Conservation (phyloP, 805 yeast genomes). For the Yueomyces sp. region DNA sequence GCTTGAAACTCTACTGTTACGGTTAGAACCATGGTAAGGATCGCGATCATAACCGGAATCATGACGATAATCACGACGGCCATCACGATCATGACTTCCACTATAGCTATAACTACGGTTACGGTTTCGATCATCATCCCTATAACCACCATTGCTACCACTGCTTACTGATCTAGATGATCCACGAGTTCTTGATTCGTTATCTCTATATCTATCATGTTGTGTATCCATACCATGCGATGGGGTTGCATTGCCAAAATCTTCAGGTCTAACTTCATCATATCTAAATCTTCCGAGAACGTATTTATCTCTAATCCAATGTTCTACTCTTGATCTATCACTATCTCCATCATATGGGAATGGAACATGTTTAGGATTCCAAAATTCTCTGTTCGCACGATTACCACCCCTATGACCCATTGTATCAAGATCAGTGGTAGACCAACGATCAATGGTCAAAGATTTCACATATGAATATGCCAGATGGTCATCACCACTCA, state of each 20-base stretch:
- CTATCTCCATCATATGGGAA: slow-evolving; percentile 71
- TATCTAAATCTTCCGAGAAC: slow-evolving; percentile 41
- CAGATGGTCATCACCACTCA: slow-evolving; percentile 31
- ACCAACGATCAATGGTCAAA: slow-evolving; percentile 62
- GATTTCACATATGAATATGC: slow-evolving; percentile 58
- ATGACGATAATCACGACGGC: background rate
- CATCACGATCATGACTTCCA: background rate
- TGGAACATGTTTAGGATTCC: slow-evolving; percentile 59
- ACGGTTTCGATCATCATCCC: slow-evolving; percentile 1
- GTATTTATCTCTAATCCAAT: slow-evolving; percentile 56
- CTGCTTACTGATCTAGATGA: background rate
- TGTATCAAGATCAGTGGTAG: slow-evolving; percentile 36
- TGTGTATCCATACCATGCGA: background rate
- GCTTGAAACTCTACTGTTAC: background rate
- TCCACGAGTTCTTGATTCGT: slow-evolving; percentile 1
- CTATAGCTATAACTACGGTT: background rate
- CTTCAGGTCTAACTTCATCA: slow-evolving; percentile 18
- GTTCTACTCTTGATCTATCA: slow-evolving; percentile 39
- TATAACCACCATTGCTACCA: background rate
- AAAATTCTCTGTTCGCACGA: slow-evolving; percentile 39
- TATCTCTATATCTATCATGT: slow-evolving; percentile 1
- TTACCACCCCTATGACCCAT: slow-evolving; percentile 41
- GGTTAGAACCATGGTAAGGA: background rate
- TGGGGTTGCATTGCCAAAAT: slow-evolving; percentile 9
- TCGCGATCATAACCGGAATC: background rate